Percentiles rank a stretch among this genome's conserved stretches.
Evolutionary conservation across 257 asterid species (phyloP).

Genomic region (Salvia hispanica): DNA sequence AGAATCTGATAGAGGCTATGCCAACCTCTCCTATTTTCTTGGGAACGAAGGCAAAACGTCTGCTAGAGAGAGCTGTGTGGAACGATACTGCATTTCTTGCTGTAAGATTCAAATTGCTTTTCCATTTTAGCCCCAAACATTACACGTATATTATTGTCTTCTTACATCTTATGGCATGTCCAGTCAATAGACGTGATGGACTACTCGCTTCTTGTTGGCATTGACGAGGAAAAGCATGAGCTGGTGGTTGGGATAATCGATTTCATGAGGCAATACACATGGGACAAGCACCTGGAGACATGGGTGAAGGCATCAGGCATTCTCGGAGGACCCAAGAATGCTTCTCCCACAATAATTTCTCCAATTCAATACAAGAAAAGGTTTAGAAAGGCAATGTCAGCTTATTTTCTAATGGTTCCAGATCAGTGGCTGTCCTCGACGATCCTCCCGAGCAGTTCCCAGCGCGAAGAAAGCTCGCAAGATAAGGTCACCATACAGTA

Average conservation of each 20-base stretch:
- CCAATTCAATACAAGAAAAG: constrained; percentile 74
- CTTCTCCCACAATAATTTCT: constrained; percentile 71
- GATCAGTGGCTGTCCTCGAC: constrained; percentile 68
- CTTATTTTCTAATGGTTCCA: constrained; percentile 79
- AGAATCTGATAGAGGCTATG: constrained; percentile 77
- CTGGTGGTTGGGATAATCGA: constrained; percentile 76
- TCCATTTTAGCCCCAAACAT: constrained; percentile 15
- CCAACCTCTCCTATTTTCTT: constrained; percentile 85
- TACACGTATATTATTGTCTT: background rate
- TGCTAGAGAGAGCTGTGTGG: constrained; percentile 84
- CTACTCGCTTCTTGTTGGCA: constrained; percentile 77
- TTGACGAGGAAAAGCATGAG: constrained; percentile 74
- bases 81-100: constrained; percentile 87
- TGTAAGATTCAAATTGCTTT: constrained; percentile 49
- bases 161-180: constrained; percentile 3
- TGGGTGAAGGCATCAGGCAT: constrained; percentile 90
- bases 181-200: constrained; percentile 87
- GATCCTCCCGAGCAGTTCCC: constrained; percentile 35
- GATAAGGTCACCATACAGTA: constrained; percentile 27
- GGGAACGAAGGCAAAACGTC: constrained; percentile 74
- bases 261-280: constrained; percentile 87
- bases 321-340: constrained; percentile 70
- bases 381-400: constrained; percentile 83
- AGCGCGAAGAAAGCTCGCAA: constrained; percentile 37
- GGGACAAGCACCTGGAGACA: constrained; percentile 90